These are phyloP conservation scores for Cryptosporidium ryanae DNA, from an alignment of 169 alveolate genomes.

Conservation along the genomic window DNA sequence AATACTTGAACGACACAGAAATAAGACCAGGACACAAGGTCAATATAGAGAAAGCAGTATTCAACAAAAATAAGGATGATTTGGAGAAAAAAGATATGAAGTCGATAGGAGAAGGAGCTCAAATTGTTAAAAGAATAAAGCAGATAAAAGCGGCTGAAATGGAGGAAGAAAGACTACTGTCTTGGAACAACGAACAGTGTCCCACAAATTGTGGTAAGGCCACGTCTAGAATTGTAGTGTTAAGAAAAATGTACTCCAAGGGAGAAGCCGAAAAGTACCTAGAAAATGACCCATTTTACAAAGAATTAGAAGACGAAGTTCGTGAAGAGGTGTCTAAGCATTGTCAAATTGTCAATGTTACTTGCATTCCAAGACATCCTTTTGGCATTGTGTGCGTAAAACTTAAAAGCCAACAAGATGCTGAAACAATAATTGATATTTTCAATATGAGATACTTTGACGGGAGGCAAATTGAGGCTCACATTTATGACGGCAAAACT, in stretches of 20 bases:
- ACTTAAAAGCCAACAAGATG: conserved; percentile 79
- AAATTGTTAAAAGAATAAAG: conserved; percentile 30
- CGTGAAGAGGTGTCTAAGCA: conserved; percentile 41
- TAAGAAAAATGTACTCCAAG: conserved; percentile 64
- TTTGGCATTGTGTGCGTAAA: conserved; percentile 83
- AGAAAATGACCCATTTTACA: conserved; percentile 74
- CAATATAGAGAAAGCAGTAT: conserved; percentile 79
- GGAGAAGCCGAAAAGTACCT: conserved; percentile 60
- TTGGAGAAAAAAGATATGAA: not conserved
- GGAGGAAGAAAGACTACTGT: conserved; percentile 64
- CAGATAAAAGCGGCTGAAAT: conserved; percentile 67
- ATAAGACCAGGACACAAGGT: conserved; percentile 82
- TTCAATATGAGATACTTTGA: conserved; percentile 81
- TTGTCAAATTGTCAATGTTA: conserved; percentile 79
- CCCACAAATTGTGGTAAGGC: not conserved
- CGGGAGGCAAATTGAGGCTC: conserved; percentile 78
- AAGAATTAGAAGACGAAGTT: conserved; percentile 80
- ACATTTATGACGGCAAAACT: conserved; percentile 86
- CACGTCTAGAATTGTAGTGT: conserved; percentile 57
- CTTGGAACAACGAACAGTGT: conserved; percentile 67
- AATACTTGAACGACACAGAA: conserved; percentile 83
- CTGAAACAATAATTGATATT: conserved; percentile 81
- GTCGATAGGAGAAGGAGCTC: not conserved
- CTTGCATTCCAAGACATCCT: conserved; percentile 81
- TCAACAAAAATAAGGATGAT: conserved; percentile 2